phyloP scores from a whole-genome alignment of 345 rosid genomes.

The Eucalyptus marginata region DNA sequence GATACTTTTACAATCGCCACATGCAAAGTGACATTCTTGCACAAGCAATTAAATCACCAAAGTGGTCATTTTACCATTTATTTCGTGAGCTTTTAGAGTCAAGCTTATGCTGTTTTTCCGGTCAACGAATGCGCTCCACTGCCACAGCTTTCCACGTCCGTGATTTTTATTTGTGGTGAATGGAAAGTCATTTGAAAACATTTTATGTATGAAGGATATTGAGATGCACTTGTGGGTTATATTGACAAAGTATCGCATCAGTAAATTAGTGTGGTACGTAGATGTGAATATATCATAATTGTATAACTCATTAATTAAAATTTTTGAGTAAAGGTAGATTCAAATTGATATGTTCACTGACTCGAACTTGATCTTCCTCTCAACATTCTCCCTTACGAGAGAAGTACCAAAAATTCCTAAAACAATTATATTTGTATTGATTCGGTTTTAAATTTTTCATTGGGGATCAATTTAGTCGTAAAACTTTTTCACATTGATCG shows the following conservation, averaged over 20 bases:
- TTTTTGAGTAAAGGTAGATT: rapidly evolving
- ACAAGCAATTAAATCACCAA: not conserved
- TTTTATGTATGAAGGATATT: not conserved
- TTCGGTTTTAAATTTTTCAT: too few relatives aligned
- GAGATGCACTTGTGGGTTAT: too few relatives aligned
- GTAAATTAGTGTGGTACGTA: not conserved
- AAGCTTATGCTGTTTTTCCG: not conserved
- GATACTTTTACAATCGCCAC: not conserved
- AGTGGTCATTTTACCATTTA: not conserved
- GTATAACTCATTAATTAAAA: not conserved
- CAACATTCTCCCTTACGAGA: not conserved
- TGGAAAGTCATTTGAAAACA: not conserved
- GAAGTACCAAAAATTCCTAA: too few relatives aligned
- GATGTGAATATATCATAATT: rapidly evolving
- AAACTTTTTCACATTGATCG: too few relatives aligned
- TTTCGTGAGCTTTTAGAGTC: not conserved
- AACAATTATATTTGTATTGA: too few relatives aligned
- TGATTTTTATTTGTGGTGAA: not conserved
- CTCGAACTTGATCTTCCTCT: not conserved
- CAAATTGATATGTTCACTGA: not conserved
- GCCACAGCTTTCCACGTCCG: not conserved
- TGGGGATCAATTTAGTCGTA: too few relatives aligned
- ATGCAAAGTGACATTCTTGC: not conserved
- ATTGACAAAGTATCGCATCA: too few relatives aligned
- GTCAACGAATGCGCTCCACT: not conserved